Evolutionary conservation across 495 filamentous ascomycete genomes (phyloP), one percentile per base, ranked within the genome.

Genomic region (Aspergillus haitiensis): DNA sequence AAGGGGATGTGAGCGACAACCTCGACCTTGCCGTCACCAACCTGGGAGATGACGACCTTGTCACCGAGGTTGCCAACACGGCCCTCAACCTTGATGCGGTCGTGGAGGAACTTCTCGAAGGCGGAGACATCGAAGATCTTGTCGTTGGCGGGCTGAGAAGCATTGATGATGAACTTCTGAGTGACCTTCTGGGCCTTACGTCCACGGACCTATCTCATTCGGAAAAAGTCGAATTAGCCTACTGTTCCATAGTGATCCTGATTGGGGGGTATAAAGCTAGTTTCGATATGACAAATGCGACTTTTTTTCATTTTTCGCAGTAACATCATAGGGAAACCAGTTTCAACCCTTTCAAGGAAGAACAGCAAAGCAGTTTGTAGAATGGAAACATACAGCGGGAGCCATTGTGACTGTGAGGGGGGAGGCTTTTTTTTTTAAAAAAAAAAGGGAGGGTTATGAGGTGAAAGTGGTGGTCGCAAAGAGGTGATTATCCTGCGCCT

Each of bases 61-160:
- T 98, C 95, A 72, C 95, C 94, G 69, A 98, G 90, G 87, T 98
- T 98, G 64, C 93, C 93, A 69, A 92, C 90, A 72, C 92, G 93
- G 84, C 92, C 92, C 57, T 97, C 95, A 70, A 98, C 91, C 88
- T 98, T 98, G 88, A 98, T 96, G 80, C 90, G 91, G 81, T 98
- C 95, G 82, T 97, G 93, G 55, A 98, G 89, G 89, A 98, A 83
- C 86, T 98, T 98, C 85, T 97, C 92, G 81, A 98, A 98, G 68
- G 93, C 93, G 64, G 88, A 86, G 75, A 96, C 87, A 75, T 98
- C 93, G 89, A 98, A 98, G 85, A 98, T 98, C 87, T 98, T 98
- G 86, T 98, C 95, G 81, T 85, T 88, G 61, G 91, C 92, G 69
- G 94, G 95, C 79, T 97, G 94, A 63, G 89, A 91, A 73, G 93